Evolutionary conservation across 1,284 basidiomycete species (phyloP).

Genomic region (Irpex rosettiformis): DNA sequence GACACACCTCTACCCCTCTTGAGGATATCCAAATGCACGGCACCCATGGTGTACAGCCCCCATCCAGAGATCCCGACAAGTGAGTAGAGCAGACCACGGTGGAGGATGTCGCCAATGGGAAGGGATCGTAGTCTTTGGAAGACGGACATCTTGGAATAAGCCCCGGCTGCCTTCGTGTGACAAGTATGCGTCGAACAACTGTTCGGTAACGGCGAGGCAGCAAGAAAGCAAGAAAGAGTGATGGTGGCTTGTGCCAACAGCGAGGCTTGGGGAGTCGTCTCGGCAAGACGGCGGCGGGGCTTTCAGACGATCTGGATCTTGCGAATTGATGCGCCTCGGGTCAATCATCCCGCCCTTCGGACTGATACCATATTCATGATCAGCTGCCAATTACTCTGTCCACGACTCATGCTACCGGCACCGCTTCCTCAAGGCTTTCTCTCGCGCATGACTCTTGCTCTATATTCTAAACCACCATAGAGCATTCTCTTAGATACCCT

Average conservation of each 20-base stretch:
- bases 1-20: constrained; percentile 25
- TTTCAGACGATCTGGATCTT: not conserved
- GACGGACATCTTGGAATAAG: constrained; percentile 7
- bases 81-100: constrained; percentile 25
- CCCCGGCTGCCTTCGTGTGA: not conserved
- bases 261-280: not conserved
- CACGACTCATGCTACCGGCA: not conserved
- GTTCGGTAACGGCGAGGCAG: not conserved
- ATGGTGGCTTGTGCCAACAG: not conserved
- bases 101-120: constrained; percentile 24
- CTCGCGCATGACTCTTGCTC: not conserved
- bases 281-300: not conserved
- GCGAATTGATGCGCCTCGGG: not conserved
- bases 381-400: too few relatives aligned
- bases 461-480: not conserved
- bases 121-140: constrained; percentile 12
- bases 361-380: too few relatives aligned
- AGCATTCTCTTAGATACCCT: not conserved
- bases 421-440: not conserved
- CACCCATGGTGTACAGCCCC: constrained; percentile 28
- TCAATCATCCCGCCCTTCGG: not conserved
- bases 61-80: constrained; percentile 27
- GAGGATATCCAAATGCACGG: constrained; percentile 28
- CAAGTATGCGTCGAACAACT: too few relatives aligned
- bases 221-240: not conserved